These are phyloP conservation scores for Vitis rupestris DNA, from an alignment of 164 flowering plant genomes.

Conservation along the genomic window DNA sequence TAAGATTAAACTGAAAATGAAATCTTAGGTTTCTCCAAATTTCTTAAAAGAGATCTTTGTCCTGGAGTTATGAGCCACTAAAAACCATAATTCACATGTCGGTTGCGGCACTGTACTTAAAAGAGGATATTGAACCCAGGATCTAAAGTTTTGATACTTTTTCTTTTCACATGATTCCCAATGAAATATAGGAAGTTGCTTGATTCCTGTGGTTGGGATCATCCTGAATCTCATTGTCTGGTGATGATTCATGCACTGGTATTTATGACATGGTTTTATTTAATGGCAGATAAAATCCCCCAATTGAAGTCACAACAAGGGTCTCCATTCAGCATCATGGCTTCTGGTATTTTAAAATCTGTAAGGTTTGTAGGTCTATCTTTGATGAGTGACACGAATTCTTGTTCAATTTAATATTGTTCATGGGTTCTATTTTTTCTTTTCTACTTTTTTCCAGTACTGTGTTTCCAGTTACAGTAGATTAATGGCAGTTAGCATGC, in stretches of 20 bases:
- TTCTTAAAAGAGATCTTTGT: too few species aligned
- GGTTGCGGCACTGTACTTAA: too few species aligned
- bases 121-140: too few species aligned
- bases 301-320: conserved; percentile 5
- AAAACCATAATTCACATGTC: too few species aligned
- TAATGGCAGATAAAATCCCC: conserved; percentile 9
- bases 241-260: conserved; percentile 1
- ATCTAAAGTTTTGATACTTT: not conserved
- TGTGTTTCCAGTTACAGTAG: too few species aligned
- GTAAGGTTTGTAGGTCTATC: conserved; percentile 34
- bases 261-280: conserved; percentile 9
- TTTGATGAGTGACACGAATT: not conserved
- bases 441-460: too few species aligned
- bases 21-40: not conserved
- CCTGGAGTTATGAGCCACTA: not conserved
- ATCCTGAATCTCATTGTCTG: conserved; percentile 13
- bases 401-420: not conserved
- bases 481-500: too few species aligned
- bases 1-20: not conserved
- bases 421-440: not conserved
- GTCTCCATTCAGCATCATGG: conserved; percentile 26
- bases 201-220: conserved; percentile 17
- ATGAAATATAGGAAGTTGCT: conserved; percentile 11
- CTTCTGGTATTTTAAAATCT: conserved; percentile 33
- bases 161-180: conserved; percentile 26